Evolutionary conservation across 1,284 basidiomycete species (phyloP), one percentile per base, ranked within the genome.

Genomic region (Marasmius tenuissimus): DNA sequence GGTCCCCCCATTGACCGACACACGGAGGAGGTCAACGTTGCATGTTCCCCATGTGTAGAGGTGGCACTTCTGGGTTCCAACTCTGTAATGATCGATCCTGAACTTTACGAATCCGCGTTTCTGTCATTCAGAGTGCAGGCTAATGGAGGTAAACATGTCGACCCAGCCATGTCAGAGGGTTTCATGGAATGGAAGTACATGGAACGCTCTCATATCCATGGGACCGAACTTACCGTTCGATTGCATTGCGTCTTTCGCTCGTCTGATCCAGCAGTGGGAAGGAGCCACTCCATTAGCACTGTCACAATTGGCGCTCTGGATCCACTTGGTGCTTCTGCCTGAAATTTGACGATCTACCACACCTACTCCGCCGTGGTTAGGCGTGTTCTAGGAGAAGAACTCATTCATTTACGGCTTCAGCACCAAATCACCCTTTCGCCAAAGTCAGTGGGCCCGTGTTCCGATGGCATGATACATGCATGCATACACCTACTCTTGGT

Each of bases 291-390:
- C 48, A 49, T 49, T 49, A 27, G 18, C 4, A 18, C 18, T 49
- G 10, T 49, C 48, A n/a, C 48, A 49, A 27, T 4, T 49, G 18
- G 48, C 27, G 11, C 48, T 49, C 18, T 49, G 18, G 10, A 27
- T 49, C 18, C 18, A n/a, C n/a, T n/a, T n/a, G 18, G 10, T 27
- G 18, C 10, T 10, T 27, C 1, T 49, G 18, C 48, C 10, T 49
- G 12, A 27, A n/a, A 3, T 82, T 94, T 67, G n/a, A n/a, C 96
- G 61, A 77, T 89, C 22, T 87, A 65, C 57, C 75, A 89, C 61
- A 86, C 85, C 38, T 81, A 81, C n/a, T 82, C 78, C 27, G 76
- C 79, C 61, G 70, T 78, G 14, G 78, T 89, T 51, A 90, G 90
- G 88, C 73, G 69, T 49, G 73, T 75, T n/a, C 69, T 68, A 10